Base-by-base conservation (phyloP, 2,329 filamentous ascomycete species). In the Phoma sp. region DNA sequence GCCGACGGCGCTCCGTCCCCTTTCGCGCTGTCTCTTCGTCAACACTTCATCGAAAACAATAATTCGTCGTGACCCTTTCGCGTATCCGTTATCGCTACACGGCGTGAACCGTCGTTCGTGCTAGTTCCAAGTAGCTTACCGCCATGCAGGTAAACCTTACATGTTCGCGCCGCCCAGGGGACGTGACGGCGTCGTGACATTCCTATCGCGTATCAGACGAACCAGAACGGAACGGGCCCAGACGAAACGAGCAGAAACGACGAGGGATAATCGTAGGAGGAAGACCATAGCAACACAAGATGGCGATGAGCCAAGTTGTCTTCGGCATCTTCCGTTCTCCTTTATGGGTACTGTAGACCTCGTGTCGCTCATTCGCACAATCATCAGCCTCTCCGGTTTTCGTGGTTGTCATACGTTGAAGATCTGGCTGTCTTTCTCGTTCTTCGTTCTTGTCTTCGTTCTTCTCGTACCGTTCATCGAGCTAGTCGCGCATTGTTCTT, bases 331-430 rank as follows among this genome's bases (percentile, higher is more conserved):
- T 43, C 25, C 11, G 11, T n/a, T 37, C 7, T 14, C 18, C 7
- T 12, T 17, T 10, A 32, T 5, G 25, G 20, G 40, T 5, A n/a
- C 28, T 23, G 28, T n/a, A 7, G 11, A 38, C 7, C 20, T 45
- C 15, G 40, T 45, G 28, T 40, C 17, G 40, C 28, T 51, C 48
- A 38, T 32, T 34, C 33, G 15, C 14, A n/a, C n/a, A 17, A 40
- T 23, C 28, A 28, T 14, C 40, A 34, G 7, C 34, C n/a, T 12
- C 42, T 14, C 15, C 34, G 12, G 21, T 12, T 10, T 3, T 17
- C 14, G 34, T 32, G n/a, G 18, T 46, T 21, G 21, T 34, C 17
- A 21, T 23, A 45, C 17, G 28, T 23, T 51, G 40, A n/a, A 28
- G 33, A 32, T 32, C 26, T 25, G 10, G 26, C 25, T 38, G 23